Base-by-base conservation (phyloP, 2,329 filamentous ascomycete genomes). In the Fusarium paranaense region DNA sequence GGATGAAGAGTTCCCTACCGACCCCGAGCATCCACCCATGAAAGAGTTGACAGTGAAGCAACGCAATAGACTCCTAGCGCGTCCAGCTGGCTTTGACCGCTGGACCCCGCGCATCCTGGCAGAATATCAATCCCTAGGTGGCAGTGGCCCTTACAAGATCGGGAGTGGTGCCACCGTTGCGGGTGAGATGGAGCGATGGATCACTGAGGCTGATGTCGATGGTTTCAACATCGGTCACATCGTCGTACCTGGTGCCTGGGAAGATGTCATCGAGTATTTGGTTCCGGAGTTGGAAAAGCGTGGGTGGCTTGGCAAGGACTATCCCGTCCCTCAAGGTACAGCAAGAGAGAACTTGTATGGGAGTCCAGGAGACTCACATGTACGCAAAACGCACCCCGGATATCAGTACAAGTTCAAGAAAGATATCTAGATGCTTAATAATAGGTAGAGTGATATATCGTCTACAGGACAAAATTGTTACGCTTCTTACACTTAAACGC, bases 71-170 rank as follows among this genome's bases (percentile, higher is more conserved):
- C 54, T 58, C 4, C 54, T 58, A 1, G 54, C 14, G 7, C 35
- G 54, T 22, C 54, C 54, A 9, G 64, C 65, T 6, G 69, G 67
- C 0, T 62, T 62, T 25, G 64, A 73, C 3, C 87, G 85, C 1
- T 91, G 88, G 86, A 90, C 90, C 78, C 90, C 90, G 74, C 81
- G 79, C 0, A 85, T 87, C 67, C 87, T 88, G 0, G 87, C 89
- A 37, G 87, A 90, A 70, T 89, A 89, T 72, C 79, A 90, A 35
- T 79, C 85, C 2, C 85, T 88, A 25, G 87, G 87, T 84, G 68
- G 87, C 0, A 50, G 57, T 6, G 64, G 65, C 35, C 40, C 65
- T 5, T 57, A 56, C 22, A 60, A 60, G 5, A 62, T 71, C 18
- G 70, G 71, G 4, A 66, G 65, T 8, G 68, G 70, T 13, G 66